Evolutionary conservation across 2,329 filamentous ascomycete species (phyloP), one percentile per base, ranked within the genome.

Genomic region (Penicillium brasilianum): DNA sequence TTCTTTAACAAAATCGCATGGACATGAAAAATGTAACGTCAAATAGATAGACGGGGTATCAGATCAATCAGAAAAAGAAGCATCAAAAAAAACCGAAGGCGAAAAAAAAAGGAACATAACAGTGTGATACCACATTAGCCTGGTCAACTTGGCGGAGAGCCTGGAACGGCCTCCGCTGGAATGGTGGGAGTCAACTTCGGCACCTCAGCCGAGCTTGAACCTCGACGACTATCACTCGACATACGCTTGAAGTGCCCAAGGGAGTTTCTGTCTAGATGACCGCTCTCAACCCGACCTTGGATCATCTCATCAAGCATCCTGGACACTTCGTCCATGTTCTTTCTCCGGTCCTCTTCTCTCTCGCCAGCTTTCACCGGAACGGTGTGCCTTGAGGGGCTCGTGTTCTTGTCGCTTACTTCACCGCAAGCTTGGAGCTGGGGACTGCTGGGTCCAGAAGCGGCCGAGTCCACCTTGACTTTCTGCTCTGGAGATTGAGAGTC

Each of bases 261-360:
- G 55, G 80, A 80, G 55, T 88, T 84, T 70, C 90, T 87, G 32
- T 91, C 82, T 22, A 92, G 79, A 57, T 91, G 87, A 22, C 90
- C 91, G 55, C 83, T 87, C 69, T 95, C 91, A 56, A 96, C 90
- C 60, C 90, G 88, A 72, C 94, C 91, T 72, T 93, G 90, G 61
- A 97, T 95, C 94, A 98, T 97, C 78, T 97, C 92, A 71, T 98
- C 94, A 28, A 97, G 85, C 81, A 97, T 93, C 70, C 88, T 87
- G 67, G 91, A 96, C 88, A 97, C 93, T 77, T 97, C 93, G 69
- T 97, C 93, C 36, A 95, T 90, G 67, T 90, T 92, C 80, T 85
- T 84, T 65, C 83, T 85, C 55, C 84, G 84, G 51, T 75, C 62
- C 1, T 65, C 69, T 67, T 75, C 72, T 60, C 76, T 76, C 22